These are phyloP conservation scores for Talaromyces stipitatus DNA, from an alignment of 495 filamentous ascomycete genomes.

Conservation along the genomic window DNA sequence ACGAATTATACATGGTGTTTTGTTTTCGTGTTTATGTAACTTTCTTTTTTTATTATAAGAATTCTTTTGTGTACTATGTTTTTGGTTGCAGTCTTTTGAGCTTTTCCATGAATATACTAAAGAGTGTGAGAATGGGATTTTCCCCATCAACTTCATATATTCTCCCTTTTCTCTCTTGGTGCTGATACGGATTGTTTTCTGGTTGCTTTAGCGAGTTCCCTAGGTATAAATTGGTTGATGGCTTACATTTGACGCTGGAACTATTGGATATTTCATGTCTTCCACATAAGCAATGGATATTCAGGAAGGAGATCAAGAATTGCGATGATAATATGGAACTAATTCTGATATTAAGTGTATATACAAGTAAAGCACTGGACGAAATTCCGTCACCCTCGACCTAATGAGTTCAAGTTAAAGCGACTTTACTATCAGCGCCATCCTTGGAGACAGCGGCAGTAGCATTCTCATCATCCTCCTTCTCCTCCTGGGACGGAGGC, in stretches of 20 bases:
- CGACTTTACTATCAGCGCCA: neutral
- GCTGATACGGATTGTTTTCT: no score
- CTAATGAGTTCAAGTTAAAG: neutral
- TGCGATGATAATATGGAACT: neutral
- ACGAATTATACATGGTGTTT: neutral
- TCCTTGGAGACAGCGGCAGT: neutral
- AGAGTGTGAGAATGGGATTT: no score
- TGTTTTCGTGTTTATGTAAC: constrained; percentile 2
- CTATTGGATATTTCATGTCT: neutral
- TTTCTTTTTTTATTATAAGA: neutral
- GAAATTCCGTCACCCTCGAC: neutral
- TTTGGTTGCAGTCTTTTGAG: neutral
- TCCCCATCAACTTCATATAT: no score
- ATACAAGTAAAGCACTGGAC: neutral
- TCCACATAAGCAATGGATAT: neutral
- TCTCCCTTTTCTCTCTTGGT: neutral
- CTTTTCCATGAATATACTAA: neutral
- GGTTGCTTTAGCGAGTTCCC: no score
- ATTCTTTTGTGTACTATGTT: neutral
- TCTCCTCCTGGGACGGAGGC: neutral
- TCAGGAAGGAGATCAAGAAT: neutral
- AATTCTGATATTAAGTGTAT: neutral
- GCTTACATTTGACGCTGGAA: neutral
- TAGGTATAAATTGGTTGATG: no score
- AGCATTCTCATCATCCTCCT: neutral